Evolutionary conservation across 1,139 yeast species (phyloP).

Genomic region (Petasospora fabianii): DNA sequence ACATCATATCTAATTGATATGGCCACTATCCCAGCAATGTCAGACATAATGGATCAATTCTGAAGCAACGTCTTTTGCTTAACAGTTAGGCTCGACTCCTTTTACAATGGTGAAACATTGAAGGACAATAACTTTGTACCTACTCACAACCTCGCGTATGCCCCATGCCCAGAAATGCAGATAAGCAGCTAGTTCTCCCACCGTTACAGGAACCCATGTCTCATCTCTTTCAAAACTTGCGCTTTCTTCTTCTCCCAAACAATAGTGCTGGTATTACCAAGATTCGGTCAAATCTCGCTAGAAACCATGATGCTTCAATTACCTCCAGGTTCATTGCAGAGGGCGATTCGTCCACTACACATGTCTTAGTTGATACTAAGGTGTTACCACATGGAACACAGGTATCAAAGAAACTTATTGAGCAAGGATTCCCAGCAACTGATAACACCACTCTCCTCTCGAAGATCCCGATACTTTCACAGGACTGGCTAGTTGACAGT

Average conservation of each 20-base stretch:
- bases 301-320: conserved; percentile 35
- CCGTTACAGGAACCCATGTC: conserved; percentile 10
- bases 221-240: conserved; percentile 4
- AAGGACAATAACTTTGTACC: no score
- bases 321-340: conserved; percentile 12
- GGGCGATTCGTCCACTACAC: conserved; percentile 24
- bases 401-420: conserved; percentile 7
- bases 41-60: no score
- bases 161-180: no score
- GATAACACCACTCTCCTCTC: not conserved
- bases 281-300: conserved; percentile 19
- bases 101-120: no score
- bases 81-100: no score
- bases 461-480: conserved; percentile 24
- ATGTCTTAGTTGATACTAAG: conserved; percentile 30
- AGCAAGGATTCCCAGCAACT: conserved; percentile 3
- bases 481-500: conserved; percentile 37
- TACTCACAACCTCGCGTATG: no score
- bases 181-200: no score
- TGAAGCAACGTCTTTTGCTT: no score
- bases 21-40: no score
- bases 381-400: conserved; percentile 13
- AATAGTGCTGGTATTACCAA: conserved; percentile 17
- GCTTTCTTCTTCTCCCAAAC: conserved; percentile 22
- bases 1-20: no score